Percentiles rank a stretch among this genome's conserved stretches.
phyloP scores from a whole-genome alignment of 495 filamentous ascomycete genomes.

The Neurospora terricola region DNA sequence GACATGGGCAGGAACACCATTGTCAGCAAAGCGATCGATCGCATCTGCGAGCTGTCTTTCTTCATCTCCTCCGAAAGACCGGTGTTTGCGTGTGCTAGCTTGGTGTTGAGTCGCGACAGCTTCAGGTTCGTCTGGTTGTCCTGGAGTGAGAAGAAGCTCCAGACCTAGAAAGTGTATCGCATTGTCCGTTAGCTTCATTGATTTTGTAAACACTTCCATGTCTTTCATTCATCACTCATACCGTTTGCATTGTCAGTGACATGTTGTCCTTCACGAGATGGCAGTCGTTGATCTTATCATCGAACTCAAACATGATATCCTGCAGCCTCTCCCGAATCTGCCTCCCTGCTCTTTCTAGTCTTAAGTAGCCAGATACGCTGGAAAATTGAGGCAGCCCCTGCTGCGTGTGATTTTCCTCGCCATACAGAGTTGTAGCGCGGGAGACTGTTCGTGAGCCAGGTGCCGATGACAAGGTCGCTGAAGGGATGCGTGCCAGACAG shows the following conservation, averaged over 20 bases:
- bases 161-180: background rate
- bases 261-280: background rate
- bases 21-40: slow-evolving; percentile 20
- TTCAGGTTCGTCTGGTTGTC: background rate
- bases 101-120: background rate
- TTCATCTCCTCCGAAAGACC: background rate
- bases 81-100: background rate
- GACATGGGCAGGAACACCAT: slow-evolving; percentile 16
- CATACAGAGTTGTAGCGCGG: background rate
- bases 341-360: background rate
- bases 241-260: background rate
- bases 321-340: background rate
- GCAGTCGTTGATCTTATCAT: background rate
- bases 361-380: background rate
- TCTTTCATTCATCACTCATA: background rate
- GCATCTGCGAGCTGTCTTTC: slow-evolving; percentile 21
- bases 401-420: background rate
- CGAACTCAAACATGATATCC: background rate
- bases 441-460: background rate
- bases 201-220: background rate
- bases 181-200: background rate
- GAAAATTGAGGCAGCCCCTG: background rate
- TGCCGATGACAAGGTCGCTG: background rate
- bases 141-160: background rate
- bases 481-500: background rate